These are phyloP conservation scores for Ceratobasidium sp. DNA, from an alignment of 1,284 basidiomycete genomes.

Conservation along the genomic window DNA sequence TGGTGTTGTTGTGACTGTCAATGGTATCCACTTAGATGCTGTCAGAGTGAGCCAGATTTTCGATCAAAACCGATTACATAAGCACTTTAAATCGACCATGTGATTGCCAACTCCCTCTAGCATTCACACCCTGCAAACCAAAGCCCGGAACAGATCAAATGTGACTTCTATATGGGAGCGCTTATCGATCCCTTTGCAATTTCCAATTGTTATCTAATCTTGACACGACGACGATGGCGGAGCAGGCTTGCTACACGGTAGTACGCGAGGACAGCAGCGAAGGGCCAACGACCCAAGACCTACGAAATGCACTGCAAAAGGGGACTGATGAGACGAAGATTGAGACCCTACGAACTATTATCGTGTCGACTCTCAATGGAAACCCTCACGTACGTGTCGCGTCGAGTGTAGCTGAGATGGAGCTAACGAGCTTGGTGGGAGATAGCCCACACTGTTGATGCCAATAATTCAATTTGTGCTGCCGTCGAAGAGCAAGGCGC, in stretches of 20 bases:
- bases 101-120: no score
- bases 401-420: constrained; percentile 42
- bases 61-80: no score
- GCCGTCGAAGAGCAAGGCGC: constrained; percentile 94
- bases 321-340: constrained; percentile 98
- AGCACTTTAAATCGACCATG: no score
- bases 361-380: constrained; percentile 95
- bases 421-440: not conserved
- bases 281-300: constrained; percentile 82
- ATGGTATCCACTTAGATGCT: no score
- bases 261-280: constrained; percentile 81
- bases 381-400: constrained; percentile 67
- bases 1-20: no score
- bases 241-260: constrained; percentile 78
- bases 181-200: no score
- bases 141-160: no score
- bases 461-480: constrained; percentile 90
- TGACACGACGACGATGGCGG: constrained; percentile 13
- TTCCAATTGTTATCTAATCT: no score
- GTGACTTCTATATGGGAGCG: no score
- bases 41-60: no score
- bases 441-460: constrained; percentile 33
- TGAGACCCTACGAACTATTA: constrained; percentile 95
- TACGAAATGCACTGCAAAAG: constrained; percentile 90
- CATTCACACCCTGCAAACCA: no score